Conservation (phyloP, 1,139 yeast species). For the Pichia sp. region DNA sequence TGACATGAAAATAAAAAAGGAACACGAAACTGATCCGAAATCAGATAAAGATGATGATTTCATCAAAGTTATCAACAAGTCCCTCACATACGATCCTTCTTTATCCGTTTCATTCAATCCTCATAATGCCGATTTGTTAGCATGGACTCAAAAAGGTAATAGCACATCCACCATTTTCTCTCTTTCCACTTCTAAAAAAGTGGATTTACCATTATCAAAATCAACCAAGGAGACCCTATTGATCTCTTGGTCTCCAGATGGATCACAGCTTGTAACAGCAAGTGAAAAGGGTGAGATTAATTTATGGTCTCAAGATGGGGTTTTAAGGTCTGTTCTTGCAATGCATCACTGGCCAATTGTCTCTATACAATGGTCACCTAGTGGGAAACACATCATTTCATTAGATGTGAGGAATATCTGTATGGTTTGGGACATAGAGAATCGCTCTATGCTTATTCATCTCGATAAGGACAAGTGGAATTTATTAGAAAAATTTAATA, state of each 20-base stretch:
- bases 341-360: constrained; percentile 49
- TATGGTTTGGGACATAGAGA: constrained; percentile 47
- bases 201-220: constrained; percentile 18
- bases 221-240: constrained; percentile 22
- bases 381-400: constrained; percentile 35
- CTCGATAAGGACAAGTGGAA: constrained; percentile 27
- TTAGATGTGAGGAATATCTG: constrained; percentile 36
- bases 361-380: constrained; percentile 43
- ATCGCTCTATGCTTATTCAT: constrained; percentile 43
- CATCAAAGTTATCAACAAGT: constrained; percentile 26
- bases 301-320: constrained; percentile 63
- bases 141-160: constrained; percentile 34
- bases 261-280: constrained; percentile 49
- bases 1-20: background rate
- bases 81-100: constrained; percentile 29
- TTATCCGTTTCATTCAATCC: constrained; percentile 38
- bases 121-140: constrained; percentile 26
- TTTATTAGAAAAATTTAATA: constrained; percentile 1
- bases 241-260: constrained; percentile 59
- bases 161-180: constrained; percentile 32
- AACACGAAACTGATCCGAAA: background rate
- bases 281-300: constrained; percentile 58
- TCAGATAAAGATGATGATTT: constrained; percentile 5
- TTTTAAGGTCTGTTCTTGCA: constrained; percentile 51
- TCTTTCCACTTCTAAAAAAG: constrained; percentile 10